Conservation (phyloP, 2,329 filamentous ascomycete genomes). For the Diaporthe aspalathi region DNA sequence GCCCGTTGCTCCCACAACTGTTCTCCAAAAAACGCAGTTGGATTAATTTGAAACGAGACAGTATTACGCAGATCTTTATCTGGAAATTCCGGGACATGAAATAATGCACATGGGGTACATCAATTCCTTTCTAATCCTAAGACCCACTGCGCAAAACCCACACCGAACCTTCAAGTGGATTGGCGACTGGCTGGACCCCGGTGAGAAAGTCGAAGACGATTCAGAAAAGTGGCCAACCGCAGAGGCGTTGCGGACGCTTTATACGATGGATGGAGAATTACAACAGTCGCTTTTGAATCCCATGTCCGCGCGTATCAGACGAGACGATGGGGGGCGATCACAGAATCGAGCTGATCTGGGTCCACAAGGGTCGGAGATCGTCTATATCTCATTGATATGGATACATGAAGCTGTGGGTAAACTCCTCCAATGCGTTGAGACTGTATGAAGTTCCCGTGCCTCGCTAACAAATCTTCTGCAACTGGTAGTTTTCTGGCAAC, state of each 20-base stretch:
- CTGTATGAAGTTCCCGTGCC: too few species aligned
- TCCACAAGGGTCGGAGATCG: neutral
- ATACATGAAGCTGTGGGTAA: neutral
- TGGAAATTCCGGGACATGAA: neutral
- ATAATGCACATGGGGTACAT: constrained; percentile 1
- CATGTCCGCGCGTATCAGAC: neutral
- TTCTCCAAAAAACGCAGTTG: neutral
- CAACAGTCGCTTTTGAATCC: rapidly evolving
- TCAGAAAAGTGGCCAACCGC: neutral
- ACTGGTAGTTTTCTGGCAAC: constrained; percentile 5
- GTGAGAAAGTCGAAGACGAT: too few species aligned
- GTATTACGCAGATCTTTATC: constrained; percentile 13
- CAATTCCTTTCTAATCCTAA: neutral
- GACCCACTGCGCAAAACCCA: neutral
- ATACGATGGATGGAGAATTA: neutral
- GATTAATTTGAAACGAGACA: neutral
- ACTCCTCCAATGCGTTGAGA: neutral
- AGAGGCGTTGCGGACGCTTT: neutral
- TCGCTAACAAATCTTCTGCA: neutral
- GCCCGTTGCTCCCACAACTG: neutral
- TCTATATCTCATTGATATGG: neutral
- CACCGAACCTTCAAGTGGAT: neutral
- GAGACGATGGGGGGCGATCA: neutral
- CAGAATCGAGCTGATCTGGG: neutral
- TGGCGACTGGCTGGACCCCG: neutral